These are phyloP conservation scores for Malus domestica DNA, from an alignment of 306 rosid species.

Conservation along the genomic window ASM211411v1 NC_041796.1:8733001-8733500, in stretches of 20 bases:
- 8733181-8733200: accelerated
- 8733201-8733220: too few species aligned
- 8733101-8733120: conserved; percentile 21
- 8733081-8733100: neutral
- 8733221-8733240: too few species aligned
- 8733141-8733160: neutral
- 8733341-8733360: neutral
- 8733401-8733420: neutral
- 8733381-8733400: neutral
- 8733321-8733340: neutral
- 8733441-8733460: too few species aligned
- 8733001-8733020: conserved; percentile 5
- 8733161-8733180: too few species aligned
- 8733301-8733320: neutral
- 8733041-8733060: neutral
- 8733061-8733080: neutral
- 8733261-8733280: conserved; percentile 7
- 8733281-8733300: conserved; percentile 4
- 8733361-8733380: neutral
- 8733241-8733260: too few species aligned
- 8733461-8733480: too few species aligned
- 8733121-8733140: conserved; percentile 11
- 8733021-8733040: neutral
- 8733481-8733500: too few species aligned
- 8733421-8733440: neutral